Evolutionary conservation across 2,329 filamentous ascomycete species (phyloP), one percentile per base, ranked within the genome.

Genomic region (Chaetomium sp.): DNA sequence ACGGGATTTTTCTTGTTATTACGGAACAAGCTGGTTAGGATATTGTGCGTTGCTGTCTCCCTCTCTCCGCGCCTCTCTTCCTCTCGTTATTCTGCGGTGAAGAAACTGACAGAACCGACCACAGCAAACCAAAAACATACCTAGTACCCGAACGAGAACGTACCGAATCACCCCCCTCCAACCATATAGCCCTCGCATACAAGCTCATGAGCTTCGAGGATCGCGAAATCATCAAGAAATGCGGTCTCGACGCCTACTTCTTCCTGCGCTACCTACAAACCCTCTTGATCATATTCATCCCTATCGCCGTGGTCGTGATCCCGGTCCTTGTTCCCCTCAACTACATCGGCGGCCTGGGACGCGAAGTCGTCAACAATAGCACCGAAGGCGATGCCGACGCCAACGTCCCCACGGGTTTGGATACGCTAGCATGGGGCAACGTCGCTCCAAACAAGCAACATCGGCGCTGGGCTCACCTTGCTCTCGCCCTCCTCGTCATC

Each of bases 191-290:
- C 16, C 76, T 88, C 65, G 69, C 86, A 70, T 74, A 84, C 77
- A 75, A 80, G 80, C 69, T 96, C 82, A 82, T 91, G 79, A 76
- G 88, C 80, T 79, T 91, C 79, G 76, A 87, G 81, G 85, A 91
- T 67, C 83, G 91, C 13, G 92, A 96, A 71, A 87, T 99, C 70
- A 96, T 99, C 72, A 90, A 94, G 60, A 96, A 97, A 77, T 97
- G 94, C 71, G 95, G 95, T 21, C 85, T 99, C 10, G 95, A 99
- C 75, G 93, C 94, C 73, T 99, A 97, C 79, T 97, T 98, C 81
- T 99, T 99, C 76, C 83, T 99, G 1, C 90, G 96, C 67, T 99
- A 97, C 73, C 85, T 87, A 16, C 85, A 85, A 69, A 85, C 74
- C 76, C 86, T 98, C 5, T 84, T 98, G 51, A 88, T 97, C 74